Evolutionary conservation across 169 alveolate genomes (phyloP), one percentile per base, ranked within the genome.

Genomic region (Plasmodium inui): DNA sequence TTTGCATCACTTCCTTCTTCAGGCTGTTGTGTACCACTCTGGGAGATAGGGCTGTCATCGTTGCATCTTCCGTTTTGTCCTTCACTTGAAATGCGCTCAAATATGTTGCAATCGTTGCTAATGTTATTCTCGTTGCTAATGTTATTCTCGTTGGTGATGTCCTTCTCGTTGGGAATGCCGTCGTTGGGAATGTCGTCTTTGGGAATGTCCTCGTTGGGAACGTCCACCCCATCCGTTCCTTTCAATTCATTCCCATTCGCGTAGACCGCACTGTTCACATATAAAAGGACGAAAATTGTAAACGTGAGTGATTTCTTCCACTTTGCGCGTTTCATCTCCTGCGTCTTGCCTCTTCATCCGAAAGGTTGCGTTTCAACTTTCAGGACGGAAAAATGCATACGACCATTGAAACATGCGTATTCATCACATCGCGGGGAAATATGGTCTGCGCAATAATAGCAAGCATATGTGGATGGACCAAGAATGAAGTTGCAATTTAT

Each of bases 291-390:
- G 34, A 86, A 74, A 74, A 73, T 14, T 50, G 39, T 9, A 0
- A 86, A 70, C 53, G 93, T 74, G 61, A 86, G 41, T 34, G 61
- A 74, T 39, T 76, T 53, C 34, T 74, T 61, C 50, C 86, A 74
- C 61, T 34, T 86, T 46, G 67, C 26, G 81, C 79, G 57, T 55
- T 76, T 86, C 93, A 86, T 86, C 26, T 74, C 81, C 46, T 86
- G 41, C 76, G 37, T 17, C 39, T 74, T 32, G 37, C 70, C 10
- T n/a, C 50, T 74, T 73, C 41, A 74, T 34, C 2, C 22, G 8
- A 86, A 74, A 86, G 1, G 3, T 53, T 74, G 22, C 5, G 26
- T 1, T 30, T 39, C 26, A 71, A 41, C 53, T 70, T 67, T 67
- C 46, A 86, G 22, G 32, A 74, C 37, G 8, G 76, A 28, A 19